Conservation (phyloP, 2,329 filamentous ascomycete genomes). For the Pseudocercospora vitis region DNA sequence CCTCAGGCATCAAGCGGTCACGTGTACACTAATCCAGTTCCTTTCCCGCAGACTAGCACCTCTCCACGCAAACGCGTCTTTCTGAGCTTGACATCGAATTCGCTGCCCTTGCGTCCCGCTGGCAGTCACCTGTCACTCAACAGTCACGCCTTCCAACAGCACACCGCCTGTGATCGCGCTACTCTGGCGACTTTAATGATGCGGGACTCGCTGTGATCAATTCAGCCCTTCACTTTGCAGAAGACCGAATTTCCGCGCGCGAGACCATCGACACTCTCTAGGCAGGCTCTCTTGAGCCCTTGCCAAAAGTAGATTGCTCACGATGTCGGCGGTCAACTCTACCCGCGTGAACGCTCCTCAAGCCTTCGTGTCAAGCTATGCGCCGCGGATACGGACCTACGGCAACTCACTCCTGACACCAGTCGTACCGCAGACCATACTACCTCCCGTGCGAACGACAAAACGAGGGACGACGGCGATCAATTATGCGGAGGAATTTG, state of each 20-base stretch:
- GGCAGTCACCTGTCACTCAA: background rate
- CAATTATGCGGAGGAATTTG: slow-evolving; percentile 97
- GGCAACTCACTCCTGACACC: slow-evolving; percentile 89
- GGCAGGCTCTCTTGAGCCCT: slow-evolving; percentile 11
- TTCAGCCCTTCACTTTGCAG: slow-evolving; percentile 17
- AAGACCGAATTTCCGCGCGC: background rate
- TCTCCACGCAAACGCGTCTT: slow-evolving; percentile 2
- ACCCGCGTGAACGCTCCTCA: slow-evolving; percentile 63
- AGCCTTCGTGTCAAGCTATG: slow-evolving; percentile 87
- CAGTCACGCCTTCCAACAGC: background rate
- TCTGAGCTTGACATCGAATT: background rate
- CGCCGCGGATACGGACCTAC: slow-evolving; percentile 84
- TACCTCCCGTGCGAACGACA: slow-evolving; percentile 76
- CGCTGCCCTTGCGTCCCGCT: background rate
- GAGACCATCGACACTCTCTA: background rate
- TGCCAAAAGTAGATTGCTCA: slow-evolving; percentile 13
- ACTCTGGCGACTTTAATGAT: slow-evolving; percentile 28
- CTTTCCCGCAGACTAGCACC: background rate
- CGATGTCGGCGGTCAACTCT: slow-evolving; percentile 29
- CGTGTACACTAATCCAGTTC: background rate
- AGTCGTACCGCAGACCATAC: slow-evolving; percentile 68
- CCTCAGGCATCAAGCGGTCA: background rate
- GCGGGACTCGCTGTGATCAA: slow-evolving; percentile 23
- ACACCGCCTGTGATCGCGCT: background rate
- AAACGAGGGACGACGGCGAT: slow-evolving; percentile 95